Evolutionary conservation across 371 early-diverging fungal species (phyloP), one percentile per base, ranked within the genome.

Genomic region (Mucor racemosus): DNA sequence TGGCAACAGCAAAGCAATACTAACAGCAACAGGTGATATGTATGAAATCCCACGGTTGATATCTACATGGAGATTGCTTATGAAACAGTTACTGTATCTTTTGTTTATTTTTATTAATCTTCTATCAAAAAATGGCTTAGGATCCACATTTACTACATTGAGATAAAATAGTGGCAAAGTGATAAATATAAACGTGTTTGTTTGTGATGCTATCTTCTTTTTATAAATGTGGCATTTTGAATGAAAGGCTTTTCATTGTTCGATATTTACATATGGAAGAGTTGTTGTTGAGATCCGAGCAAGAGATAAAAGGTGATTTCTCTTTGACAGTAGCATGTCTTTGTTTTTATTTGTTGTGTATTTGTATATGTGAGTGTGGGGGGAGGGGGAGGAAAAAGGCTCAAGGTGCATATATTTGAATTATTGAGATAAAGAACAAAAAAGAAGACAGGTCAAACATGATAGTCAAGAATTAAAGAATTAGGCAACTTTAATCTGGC

Each of bases 61-160:
- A 44, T 53, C 53, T 53, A 26, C 4, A 9, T 13, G 26, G 31
- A 26, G 26, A 26, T 26, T 26, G 3, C 13, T 8, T 31, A 26
- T 31, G 53, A 53, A 53, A 53, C 53, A 9, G 5, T 31, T 17
- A 9, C 10, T 44, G 44, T 5, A 44, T 44, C 44, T 44, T n/a
- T 44, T 44, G 44, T 44, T 44, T 44, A 44, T 44, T 8, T 44
- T 6, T 4, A 31, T 5, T 6, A 8, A 53, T 53, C 21, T 9
- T 17, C 31, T 53, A 53, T 53, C 53, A 26, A 26, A 53, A 31
- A 31, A 53, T 31, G 53, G 53, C 53, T 53, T 19, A 53, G 53
- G 9, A 53, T 14, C 14, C 31, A 13, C 5, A 31, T 19, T 53
- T 53, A 26, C 53, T 53, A 31, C 7, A 50, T 8, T 50, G 19